phyloP scores from a whole-genome alignment of 2,329 filamentous ascomycete species.

The Tolypocladium paradoxum region DNA sequence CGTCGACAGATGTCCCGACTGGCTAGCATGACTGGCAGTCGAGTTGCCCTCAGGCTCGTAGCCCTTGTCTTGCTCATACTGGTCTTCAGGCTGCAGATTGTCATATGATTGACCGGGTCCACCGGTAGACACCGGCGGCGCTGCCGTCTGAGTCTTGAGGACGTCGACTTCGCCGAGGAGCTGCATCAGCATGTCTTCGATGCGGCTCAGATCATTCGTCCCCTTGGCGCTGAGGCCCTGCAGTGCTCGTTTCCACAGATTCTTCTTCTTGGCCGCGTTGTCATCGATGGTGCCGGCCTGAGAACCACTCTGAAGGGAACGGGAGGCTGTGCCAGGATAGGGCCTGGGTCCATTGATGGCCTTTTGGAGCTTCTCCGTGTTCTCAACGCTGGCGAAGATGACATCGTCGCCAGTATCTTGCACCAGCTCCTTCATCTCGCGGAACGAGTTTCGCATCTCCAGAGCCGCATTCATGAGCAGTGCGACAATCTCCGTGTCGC shows the following conservation, averaged over 20 bases:
- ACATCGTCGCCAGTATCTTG: slow-evolving; percentile 74
- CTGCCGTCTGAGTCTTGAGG: slow-evolving; percentile 51
- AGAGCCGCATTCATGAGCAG: slow-evolving; percentile 87
- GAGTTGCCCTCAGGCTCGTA: slow-evolving; percentile 82
- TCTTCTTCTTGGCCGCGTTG: slow-evolving; percentile 68
- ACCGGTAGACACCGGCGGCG: slow-evolving; percentile 23
- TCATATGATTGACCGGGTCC: slow-evolving; percentile 57
- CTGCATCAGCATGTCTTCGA: slow-evolving; percentile 86
- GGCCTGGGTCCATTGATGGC: slow-evolving; percentile 79
- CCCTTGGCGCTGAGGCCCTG: slow-evolving; percentile 84
- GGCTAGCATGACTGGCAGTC: slow-evolving; percentile 54
- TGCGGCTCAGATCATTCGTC: slow-evolving; percentile 75
- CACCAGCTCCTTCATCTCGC: slow-evolving; percentile 88
- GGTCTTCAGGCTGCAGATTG: slow-evolving; percentile 49
- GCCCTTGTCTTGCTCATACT: slow-evolving; percentile 58
- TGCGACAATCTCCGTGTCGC: slow-evolving; percentile 92
- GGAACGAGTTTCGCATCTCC: slow-evolving; percentile 94
- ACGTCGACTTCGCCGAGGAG: slow-evolving; percentile 86
- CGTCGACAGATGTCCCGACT: slow-evolving; percentile 65
- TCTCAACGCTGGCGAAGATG: slow-evolving; percentile 78
- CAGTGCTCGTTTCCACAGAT: slow-evolving; percentile 87
- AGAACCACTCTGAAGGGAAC: slow-evolving; percentile 46
- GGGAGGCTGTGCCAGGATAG: slow-evolving; percentile 55
- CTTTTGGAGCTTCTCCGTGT: slow-evolving; percentile 77
- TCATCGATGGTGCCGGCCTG: slow-evolving; percentile 46